Evolutionary conservation across 2,329 filamentous ascomycete species (phyloP), one percentile per base, ranked within the genome.

Genomic region (Beauveria sp.): DNA sequence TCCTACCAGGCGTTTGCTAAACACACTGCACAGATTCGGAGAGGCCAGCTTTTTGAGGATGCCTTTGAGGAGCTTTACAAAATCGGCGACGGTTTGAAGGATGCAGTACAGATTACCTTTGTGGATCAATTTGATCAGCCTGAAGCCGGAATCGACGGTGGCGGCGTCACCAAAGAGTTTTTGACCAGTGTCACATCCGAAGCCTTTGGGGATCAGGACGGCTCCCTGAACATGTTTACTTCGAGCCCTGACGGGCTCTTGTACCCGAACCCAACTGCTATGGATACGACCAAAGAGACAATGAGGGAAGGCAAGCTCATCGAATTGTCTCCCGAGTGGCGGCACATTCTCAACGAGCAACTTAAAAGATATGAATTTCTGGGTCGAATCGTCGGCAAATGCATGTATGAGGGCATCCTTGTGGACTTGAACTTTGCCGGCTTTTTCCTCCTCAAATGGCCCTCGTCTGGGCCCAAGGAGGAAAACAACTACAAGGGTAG

Each of bases 371-470:
- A 91, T 70, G 92, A 97, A 70, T 99, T 99, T 66, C 79, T 97
- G 0, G 94, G 94, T 1, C 88, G 94, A 3, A 84, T 99, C 30
- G 87, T 99, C 28, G 94, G 94, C 12, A 99, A 99, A 72, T 99
- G 94, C 74, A 80, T 99, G 69, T 99, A 99, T 70, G 94, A 99
- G 76, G 92, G 92, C 0, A 97, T 99, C 50, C 81, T 99, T 3
- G 87, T 97, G 52, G 92, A 99, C 73, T 87, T 97, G 63, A 86
- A 86, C 55, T 99, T 99, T 77, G 92, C 93, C 1, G 88, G 90
- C 0, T 99, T 99, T 77, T 99, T 99, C 76, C 82, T 99, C 7
- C 83, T 96, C 63, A 97, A 97, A 72, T 99, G 94, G 94, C 86
- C 92, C 2, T 82, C 93, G 58, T 87, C 88, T 12, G 88, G 88